Base-by-base conservation (phyloP, 1,284 basidiomycete genomes). In the Stereum hirsutum region DNA sequence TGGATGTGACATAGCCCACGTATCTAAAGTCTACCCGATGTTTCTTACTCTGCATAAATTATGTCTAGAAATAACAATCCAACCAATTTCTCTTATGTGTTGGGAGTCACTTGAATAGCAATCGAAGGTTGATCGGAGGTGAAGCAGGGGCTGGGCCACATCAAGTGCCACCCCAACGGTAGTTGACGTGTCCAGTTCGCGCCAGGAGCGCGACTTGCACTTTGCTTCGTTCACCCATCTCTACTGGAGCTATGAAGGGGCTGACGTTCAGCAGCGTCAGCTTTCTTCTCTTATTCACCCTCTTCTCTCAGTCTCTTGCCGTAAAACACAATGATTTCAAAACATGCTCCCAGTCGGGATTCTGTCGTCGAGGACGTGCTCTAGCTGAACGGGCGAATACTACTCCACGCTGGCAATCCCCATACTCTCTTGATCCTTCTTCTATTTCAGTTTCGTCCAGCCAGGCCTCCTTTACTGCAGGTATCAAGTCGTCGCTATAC, bases 241-340 rank as follows among this genome's bases (percentile, higher is more conserved):
- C 24, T 36, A 47, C 28, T 42, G 36, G 27, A 39, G 42, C 23
- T 27, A 53, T 52, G 51, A 51, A 47, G 46, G 51, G 50, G 46
- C 39, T 35, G 15, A 26, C 30, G 12, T 17, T 43, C 27, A 24
- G 40, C 2, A 41, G 41, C 31, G 40, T 45, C n/a, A 15, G 36
- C 19, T 30, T 47, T 14, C 46, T 68, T 39, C 46, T 68, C 32
- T 53, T 54, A 21, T 47, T 57, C 39, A 52, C 60, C 27, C 36
- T 28, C 34, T 51, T 55, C 40, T 64, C 60, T 6, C 48, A 58
- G 15, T 52, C 57, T 1, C 52, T 74, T 20, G 78, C 81, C 23
- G 75, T 88, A 59, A 88, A 86, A 61, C 62, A 71, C 31, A 74
- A 83, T 47, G 89, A 96, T 62, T 96, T 93, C 72, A 96, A 95